A percentile compares a stretch with the other conserved stretches of the same genome.
These are phyloP conservation scores for Parietaria judaica DNA, from an alignment of 306 rosid species.

Conservation along the genomic window DNA sequence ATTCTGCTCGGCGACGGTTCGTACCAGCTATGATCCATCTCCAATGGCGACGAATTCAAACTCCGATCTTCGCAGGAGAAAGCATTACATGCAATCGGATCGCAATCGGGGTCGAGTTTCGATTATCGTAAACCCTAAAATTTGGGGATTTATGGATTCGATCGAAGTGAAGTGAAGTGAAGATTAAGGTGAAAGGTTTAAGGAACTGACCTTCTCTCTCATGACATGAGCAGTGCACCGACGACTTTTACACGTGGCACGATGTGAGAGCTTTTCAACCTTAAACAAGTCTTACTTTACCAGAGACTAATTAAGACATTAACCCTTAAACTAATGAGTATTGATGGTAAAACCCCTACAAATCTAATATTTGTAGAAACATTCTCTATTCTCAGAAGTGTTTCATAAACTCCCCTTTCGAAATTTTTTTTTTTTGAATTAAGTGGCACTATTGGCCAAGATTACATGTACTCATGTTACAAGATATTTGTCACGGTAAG, in stretches of 20 bases:
- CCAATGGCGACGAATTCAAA: slow-evolving; percentile 9
- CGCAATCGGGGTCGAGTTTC: neutral
- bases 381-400: too few species aligned
- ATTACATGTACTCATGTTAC: too few species aligned
- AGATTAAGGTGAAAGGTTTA: too few species aligned
- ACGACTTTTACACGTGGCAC: slow-evolving; percentile 3
- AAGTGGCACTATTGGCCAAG: too few species aligned
- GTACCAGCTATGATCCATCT: slow-evolving; percentile 37
- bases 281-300: neutral
- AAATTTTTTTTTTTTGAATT: too few species aligned
- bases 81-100: slow-evolving; percentile 15
- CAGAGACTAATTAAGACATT: too few species aligned
- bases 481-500: too few species aligned
- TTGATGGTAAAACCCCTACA: too few species aligned
- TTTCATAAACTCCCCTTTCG: too few species aligned
- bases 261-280: neutral
- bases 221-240: neutral
- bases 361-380: too few species aligned
- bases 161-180: neutral
- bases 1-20: slow-evolving; percentile 36
- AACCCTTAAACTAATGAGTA: too few species aligned
- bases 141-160: neutral
- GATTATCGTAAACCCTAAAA: neutral
- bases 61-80: slow-evolving; percentile 4
- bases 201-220: neutral